phyloP scores from a whole-genome alignment of 2,329 filamentous ascomycete species.

The Teratosphaeria pseudoeucalypti region DNA sequence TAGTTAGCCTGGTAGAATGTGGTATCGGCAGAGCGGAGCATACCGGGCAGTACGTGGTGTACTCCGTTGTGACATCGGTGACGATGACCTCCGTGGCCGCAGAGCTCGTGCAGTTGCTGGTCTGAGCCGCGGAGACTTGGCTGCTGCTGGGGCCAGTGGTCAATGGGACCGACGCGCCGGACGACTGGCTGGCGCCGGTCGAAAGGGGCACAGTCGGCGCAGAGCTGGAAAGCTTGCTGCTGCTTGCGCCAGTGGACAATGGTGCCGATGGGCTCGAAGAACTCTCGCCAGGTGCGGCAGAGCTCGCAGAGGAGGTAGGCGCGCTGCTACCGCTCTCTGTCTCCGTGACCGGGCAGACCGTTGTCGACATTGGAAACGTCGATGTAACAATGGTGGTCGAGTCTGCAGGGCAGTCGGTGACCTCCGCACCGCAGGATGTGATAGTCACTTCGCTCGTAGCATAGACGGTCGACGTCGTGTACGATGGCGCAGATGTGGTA shows the following conservation, averaged over 20 bases:
- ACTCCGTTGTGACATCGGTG: slow-evolving; percentile 4
- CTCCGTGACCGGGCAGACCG: slow-evolving; percentile 57
- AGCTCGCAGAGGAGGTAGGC: neutral
- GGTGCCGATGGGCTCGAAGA: neutral
- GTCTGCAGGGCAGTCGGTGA: slow-evolving; percentile 15
- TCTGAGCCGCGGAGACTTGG: slow-evolving; percentile 47
- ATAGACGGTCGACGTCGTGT: slow-evolving; percentile 12
- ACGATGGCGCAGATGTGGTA: neutral
- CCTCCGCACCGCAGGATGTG: slow-evolving; percentile 11
- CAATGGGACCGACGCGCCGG: neutral
- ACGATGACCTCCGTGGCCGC: slow-evolving; percentile 53
- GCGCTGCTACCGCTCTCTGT: slow-evolving; percentile 42
- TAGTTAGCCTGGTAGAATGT: neutral
- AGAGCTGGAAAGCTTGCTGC: neutral
- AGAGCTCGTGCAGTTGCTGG: slow-evolving; percentile 54
- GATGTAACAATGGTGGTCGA: slow-evolving; percentile 24
- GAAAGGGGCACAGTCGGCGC: neutral
- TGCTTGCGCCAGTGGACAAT: neutral
- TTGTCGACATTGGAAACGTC: slow-evolving; percentile 29
- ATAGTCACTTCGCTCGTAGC: slow-evolving; percentile 11
- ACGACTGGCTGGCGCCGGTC: neutral
- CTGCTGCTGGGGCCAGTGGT: neutral
- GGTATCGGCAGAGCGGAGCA: neutral
- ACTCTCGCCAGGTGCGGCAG: neutral
- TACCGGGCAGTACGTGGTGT: slow-evolving; percentile 9